These are phyloP conservation scores for Polytrichum commune DNA, from an alignment of 225 moss, liverwort and hornwort species.

Conservation along the genomic window DNA sequence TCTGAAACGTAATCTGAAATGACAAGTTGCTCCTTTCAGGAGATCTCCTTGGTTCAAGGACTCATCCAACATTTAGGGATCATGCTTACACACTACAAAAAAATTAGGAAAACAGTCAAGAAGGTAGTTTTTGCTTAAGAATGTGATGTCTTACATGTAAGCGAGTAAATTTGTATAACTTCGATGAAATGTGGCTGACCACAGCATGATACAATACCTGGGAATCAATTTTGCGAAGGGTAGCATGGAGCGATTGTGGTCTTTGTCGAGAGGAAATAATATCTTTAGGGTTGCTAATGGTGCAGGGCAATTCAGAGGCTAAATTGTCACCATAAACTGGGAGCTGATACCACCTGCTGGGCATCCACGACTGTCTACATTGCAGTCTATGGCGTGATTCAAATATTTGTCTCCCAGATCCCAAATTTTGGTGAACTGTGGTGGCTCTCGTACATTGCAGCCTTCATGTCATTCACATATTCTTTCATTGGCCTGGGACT, in stretches of 20 bases:
- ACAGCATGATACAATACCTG: too few relatives aligned
- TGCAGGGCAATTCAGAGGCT: conserved; percentile 69
- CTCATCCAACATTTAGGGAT: too few relatives aligned
- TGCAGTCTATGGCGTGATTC: conserved; percentile 48
- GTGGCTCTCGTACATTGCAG: conserved; percentile 91
- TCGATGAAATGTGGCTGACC: too few relatives aligned
- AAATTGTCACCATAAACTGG: conserved; percentile 38
- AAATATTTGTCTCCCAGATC: conserved; percentile 72
- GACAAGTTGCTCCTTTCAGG: too few relatives aligned
- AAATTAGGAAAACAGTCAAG: too few relatives aligned
- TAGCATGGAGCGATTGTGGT: neutral
- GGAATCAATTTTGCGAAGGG: too few relatives aligned
- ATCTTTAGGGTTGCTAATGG: conserved; percentile 1
- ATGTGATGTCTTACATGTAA: too few relatives aligned
- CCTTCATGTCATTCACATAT: conserved; percentile 77
- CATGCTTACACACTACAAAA: too few relatives aligned
- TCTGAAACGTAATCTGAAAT: too few relatives aligned
- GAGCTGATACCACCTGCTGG: conserved; percentile 14
- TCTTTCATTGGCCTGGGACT: conserved; percentile 75
- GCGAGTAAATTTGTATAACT: too few relatives aligned
- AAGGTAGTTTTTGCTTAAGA: too few relatives aligned
- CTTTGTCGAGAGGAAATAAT: neutral
- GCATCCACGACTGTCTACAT: conserved; percentile 68
- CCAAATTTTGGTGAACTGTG: conserved; percentile 78
- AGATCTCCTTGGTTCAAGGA: too few relatives aligned